Percentiles rank a stretch among this genome's conserved stretches.
phyloP scores from a whole-genome alignment of 768 basidiomycete species.

The Tricholoma hemisulphureum region DNA sequence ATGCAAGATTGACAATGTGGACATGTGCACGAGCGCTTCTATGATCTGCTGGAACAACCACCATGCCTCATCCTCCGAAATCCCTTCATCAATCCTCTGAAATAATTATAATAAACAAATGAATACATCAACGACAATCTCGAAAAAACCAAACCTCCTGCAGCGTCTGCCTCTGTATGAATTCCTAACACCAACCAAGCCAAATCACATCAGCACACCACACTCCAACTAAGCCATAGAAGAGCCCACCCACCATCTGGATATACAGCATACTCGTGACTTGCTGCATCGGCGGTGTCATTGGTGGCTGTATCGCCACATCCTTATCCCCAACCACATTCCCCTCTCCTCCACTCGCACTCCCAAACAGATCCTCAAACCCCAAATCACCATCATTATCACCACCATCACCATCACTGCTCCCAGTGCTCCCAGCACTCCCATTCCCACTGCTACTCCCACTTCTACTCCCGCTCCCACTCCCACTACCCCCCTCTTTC shows the following conservation, averaged over 20 bases:
- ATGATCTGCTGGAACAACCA: slow-evolving; percentile 84
- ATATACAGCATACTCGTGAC: slow-evolving; percentile 77
- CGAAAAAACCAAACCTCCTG: slow-evolving; percentile 71
- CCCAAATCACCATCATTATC: slow-evolving; percentile 28
- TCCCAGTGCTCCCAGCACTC: slow-evolving; percentile 9
- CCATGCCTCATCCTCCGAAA: slow-evolving; percentile 87
- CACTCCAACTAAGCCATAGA: not conserved
- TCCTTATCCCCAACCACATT: slow-evolving; percentile 37
- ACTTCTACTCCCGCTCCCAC: slow-evolving; percentile 18
- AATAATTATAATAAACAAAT: not conserved
- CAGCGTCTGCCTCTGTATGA: slow-evolving; percentile 87
- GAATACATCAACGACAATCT: not conserved
- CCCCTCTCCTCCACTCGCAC: slow-evolving; percentile 33
- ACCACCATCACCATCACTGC: slow-evolving; percentile 28
- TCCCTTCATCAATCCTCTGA: slow-evolving; percentile 76
- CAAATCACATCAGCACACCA: slow-evolving; percentile 6
- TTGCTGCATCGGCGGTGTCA: slow-evolving; percentile 22
- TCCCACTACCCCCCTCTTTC: slow-evolving; percentile 31
- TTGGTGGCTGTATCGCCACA: slow-evolving; percentile 10
- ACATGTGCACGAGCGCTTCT: slow-evolving; percentile 89
- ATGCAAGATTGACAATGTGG: slow-evolving; percentile 79
- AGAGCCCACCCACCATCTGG: slow-evolving; percentile 67
- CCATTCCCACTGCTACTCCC: slow-evolving; percentile 24
- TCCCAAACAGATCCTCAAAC: not conserved
- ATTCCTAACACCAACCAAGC: slow-evolving; percentile 62